phyloP scores from a whole-genome alignment of 2,329 filamentous ascomycete species.

The Elsinoe arachidis region DNA sequence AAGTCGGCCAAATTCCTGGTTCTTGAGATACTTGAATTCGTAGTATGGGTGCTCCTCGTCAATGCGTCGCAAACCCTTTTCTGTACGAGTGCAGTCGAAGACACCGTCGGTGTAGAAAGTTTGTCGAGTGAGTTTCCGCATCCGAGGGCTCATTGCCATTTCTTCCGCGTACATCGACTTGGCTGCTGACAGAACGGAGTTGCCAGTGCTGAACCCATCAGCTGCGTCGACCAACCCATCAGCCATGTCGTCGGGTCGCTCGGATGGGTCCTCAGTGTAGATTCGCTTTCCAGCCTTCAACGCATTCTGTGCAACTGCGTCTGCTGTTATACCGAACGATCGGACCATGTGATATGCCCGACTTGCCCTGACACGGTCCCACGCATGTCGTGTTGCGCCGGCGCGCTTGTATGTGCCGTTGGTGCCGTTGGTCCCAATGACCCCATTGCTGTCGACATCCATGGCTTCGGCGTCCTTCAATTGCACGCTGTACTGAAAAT shows the following conservation, averaged over 20 bases:
- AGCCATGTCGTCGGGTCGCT: slow-evolving; percentile 76
- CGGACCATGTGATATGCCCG: slow-evolving; percentile 75
- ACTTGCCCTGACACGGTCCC: slow-evolving; percentile 74
- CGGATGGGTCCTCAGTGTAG: slow-evolving; percentile 74
- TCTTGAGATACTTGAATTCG: slow-evolving; percentile 92
- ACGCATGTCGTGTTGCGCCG: slow-evolving; percentile 69
- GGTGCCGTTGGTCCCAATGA: slow-evolving; percentile 10
- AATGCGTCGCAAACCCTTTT: slow-evolving; percentile 88
- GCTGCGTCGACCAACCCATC: slow-evolving; percentile 64
- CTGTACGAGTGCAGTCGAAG: slow-evolving; percentile 81
- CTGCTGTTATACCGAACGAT: slow-evolving; percentile 82
- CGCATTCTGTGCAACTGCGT: slow-evolving; percentile 80
- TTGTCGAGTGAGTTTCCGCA: slow-evolving; percentile 77
- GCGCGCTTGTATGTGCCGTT: slow-evolving; percentile 60
- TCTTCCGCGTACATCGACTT: slow-evolving; percentile 89
- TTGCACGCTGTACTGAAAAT: slow-evolving; percentile 82
- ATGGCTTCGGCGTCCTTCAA: slow-evolving; percentile 68
- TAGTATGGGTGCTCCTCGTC: slow-evolving; percentile 95
- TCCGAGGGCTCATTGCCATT: slow-evolving; percentile 73
- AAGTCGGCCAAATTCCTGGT: slow-evolving; percentile 75
- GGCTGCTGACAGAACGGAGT: slow-evolving; percentile 67
- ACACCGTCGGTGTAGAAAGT: slow-evolving; percentile 76
- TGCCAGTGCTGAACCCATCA: slow-evolving; percentile 61
- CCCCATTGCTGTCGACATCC: slow-evolving; percentile 51
- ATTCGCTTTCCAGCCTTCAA: slow-evolving; percentile 68